Base-by-base conservation (phyloP, 1,139 yeast genomes). In the Spencermartinsiella ligniputridi region DNA sequence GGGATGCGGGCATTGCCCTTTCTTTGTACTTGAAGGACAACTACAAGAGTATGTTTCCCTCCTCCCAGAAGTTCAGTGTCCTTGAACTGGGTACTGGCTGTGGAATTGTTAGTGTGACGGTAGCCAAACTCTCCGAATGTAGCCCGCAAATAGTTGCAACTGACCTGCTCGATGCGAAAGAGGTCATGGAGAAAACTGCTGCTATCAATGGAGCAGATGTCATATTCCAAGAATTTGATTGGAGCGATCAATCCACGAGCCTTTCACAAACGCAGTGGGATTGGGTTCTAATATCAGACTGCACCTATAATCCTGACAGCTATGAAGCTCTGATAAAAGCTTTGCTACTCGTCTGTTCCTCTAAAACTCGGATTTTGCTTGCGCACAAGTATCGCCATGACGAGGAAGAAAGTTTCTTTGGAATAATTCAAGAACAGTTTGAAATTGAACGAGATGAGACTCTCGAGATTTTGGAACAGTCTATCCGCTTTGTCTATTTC, bases 271-370 rank as follows among this genome's bases (percentile, higher is more conserved):
- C 37, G 18, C 46, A 44, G 12, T 45, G 51, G 49, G 63, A 59
- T 42, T 40, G 61, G 18, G 53, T 61, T 2, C 45, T 61, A 9
- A 57, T 59, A 8, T 57, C 64, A 0, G 66, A 61, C 42, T 61
- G 66, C 37, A 61, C 64, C 0, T 61, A 61, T 44, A 61, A 61
- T 38, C 55, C 57, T 12, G 53, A 49, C 39, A 53, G 55, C 35
- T 62, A 60, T 44, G 60, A 51, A 13, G 45, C 56, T 1, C 38
- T 61, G 32, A 44, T 61, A 18, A 41, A 35, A 2, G 55, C 60
- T 11, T 40, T 61, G 21, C 49, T 46, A 19, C 32, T 41, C 20
- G 47, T 52, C 12, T 18, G 37, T 8, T 24, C 48, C 3, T n/a
- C 22, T 3, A 42, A 44, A 6, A 50, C 59, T 2, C 41, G 39